Base-by-base conservation (phyloP, 2,329 filamentous ascomycete genomes). In the Teratosphaeria epicoccoides region DNA sequence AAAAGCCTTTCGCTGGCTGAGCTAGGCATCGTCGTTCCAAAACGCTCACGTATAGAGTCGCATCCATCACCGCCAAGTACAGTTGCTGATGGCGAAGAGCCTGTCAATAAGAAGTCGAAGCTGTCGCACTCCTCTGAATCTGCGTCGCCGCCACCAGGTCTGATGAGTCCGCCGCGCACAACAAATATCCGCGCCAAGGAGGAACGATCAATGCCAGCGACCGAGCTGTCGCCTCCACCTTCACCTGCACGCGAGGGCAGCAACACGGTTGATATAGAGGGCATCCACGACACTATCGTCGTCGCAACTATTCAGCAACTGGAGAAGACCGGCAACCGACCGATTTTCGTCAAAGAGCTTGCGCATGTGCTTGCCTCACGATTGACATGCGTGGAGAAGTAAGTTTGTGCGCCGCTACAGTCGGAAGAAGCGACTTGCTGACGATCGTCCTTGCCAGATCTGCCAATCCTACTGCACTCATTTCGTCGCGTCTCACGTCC, bases 241-340 rank as follows among this genome's bases (percentile, higher is more conserved):
- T 90, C 87, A 52, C 87, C 87, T 43, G 75, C 75, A 53, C 73
- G 77, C 47, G 73, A 71, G 29, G 69, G 68, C 64, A 57, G 52
- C 46, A 57, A 57, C 55, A 84, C 83, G 65, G 80, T 93, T 64
- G 86, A 94, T 68, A 79, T 88, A 49, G 84, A 89, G 58, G 81
- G 82, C 37, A 90, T 97, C 70, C 88, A 90, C 66, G 93, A 98
- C 69, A 89, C 95, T 64, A 95, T 98, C 61, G 91, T 98, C 49
- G 85, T 94, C 66, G 88, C 83, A 14, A 88, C 94, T 47, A 88
- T 97, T 63, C 73, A 87, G 61, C 89, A 95, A 71, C 76, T 98
- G 51, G 84, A 95, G 69, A 85, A 85, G 67, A 94, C 90, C 1
- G 86, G 83, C 55, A 98, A 98, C 71, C 80, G 90, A 51, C 93